Conservation (phyloP, 495 filamentous ascomycete species). For the Hyphodiscus hymeniophilus region DNA sequence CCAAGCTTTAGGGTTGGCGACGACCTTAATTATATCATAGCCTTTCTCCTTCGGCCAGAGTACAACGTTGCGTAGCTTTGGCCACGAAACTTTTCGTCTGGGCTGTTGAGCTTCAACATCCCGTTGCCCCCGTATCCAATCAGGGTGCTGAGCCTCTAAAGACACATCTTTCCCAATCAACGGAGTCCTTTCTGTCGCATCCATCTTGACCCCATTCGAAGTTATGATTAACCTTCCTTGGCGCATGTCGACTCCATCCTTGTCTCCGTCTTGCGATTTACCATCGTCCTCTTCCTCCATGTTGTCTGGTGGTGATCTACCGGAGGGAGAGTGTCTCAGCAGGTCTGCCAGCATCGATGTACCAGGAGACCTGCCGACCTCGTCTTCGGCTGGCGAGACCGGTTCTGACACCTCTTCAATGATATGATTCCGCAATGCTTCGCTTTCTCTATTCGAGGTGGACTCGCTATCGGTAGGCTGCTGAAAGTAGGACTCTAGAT, state of each 20-base stretch:
- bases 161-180: slow-evolving; percentile 17
- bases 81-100: slow-evolving; percentile 6
- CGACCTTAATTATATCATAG: slow-evolving; percentile 17
- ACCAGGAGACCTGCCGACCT: slow-evolving; percentile 26
- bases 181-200: slow-evolving; percentile 26
- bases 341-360: slow-evolving; percentile 57
- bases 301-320: slow-evolving; percentile 18
- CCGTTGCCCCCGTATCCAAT: slow-evolving; percentile 20
- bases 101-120: slow-evolving; percentile 28
- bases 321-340: slow-evolving; percentile 47
- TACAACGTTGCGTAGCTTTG: slow-evolving; percentile 20
- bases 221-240: slow-evolving; percentile 13
- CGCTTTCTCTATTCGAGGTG: slow-evolving; percentile 10
- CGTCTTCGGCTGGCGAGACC: slow-evolving; percentile 34
- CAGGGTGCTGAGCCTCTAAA: slow-evolving; percentile 1
- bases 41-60: slow-evolving; percentile 22
- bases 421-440: slow-evolving; percentile 14
- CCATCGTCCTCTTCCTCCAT: not conserved
- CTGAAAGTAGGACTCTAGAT: slow-evolving; percentile 18
- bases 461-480: slow-evolving; percentile 10
- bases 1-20: slow-evolving; percentile 62
- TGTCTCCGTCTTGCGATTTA: not conserved
- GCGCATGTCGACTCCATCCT: not conserved
- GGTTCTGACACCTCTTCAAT: slow-evolving; percentile 54
- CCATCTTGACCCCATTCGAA: slow-evolving; percentile 12